phyloP scores from a whole-genome alignment of 305 asterid species.

The Fraxinus albicans region DNA sequence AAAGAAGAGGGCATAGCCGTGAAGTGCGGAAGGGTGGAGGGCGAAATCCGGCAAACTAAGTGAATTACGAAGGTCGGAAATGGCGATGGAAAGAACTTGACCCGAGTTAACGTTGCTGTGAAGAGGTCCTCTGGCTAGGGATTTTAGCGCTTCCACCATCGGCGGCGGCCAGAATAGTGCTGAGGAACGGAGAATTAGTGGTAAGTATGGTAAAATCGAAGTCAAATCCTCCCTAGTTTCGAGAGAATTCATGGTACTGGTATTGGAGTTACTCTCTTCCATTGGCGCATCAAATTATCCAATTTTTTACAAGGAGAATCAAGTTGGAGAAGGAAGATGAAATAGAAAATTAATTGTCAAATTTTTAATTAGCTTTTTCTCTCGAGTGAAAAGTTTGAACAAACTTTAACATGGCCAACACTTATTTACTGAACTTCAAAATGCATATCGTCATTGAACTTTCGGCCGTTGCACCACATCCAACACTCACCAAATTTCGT shows the following conservation, averaged over 20 bases:
- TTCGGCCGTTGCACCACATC: no score
- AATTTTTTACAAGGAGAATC: no score
- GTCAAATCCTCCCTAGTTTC: constrained; percentile 34
- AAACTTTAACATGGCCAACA: no score
- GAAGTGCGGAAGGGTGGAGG: constrained; percentile 45
- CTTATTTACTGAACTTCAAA: no score
- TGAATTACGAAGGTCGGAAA: constrained; percentile 55
- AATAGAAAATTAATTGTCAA: no score
- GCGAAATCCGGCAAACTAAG: constrained; percentile 30
- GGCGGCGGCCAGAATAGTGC: constrained; percentile 61
- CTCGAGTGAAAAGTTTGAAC: no score
- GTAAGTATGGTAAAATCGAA: constrained; percentile 62
- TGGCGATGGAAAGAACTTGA: constrained; percentile 52
- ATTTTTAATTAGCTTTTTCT: no score
- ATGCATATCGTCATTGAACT: no score
- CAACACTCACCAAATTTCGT: no score
- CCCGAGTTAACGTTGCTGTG: constrained; percentile 76
- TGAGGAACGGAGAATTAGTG: constrained; percentile 51
- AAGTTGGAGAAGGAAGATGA: not conserved
- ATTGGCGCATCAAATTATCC: not conserved
- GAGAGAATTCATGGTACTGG: not conserved
- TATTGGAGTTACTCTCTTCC: not conserved
- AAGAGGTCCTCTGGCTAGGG: constrained; percentile 56
- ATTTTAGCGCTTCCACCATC: constrained; percentile 51
- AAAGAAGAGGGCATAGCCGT: constrained; percentile 32